Evolutionary conservation across 176 grass and related monocot species (phyloP), one percentile per base, ranked within the genome.

Genomic region (Oryza coarctata): DNA sequence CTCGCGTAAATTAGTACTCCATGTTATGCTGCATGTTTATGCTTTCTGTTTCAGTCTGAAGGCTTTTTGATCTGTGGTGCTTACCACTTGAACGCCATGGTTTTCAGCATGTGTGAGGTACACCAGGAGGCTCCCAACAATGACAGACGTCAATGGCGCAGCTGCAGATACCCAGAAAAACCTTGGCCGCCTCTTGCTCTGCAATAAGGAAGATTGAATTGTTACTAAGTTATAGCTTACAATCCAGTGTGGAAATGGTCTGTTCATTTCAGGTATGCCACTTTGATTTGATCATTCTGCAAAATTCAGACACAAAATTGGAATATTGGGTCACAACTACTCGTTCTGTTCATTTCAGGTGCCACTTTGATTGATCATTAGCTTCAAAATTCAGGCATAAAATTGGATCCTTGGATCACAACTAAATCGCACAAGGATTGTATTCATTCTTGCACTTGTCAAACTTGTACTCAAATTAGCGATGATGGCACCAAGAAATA

Each of bases 21-120:
- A 13, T 11, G 7, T 64, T 63, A 22, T 63, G 33, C 44, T 55
- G 29, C 2, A 30, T 62, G 69, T 20, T 38, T 57, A 38, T 26
- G 49, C 60, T 6, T 78, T 40, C 43, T 7, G 13, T 57, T 25
- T 2, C 52, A 55, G 63, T 35, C 18, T 55, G 58, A 62, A 50
- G 36, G 32, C 4, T 17, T 60, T 12, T 40, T 12, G 30, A 55
- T 76, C 38, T 67, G 67, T 62, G 32, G 62, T 62, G 28, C 86
- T 89, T 87, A 94, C 95, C 88, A 98, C 92, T 94, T 93, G 82
- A 47, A 98, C 86, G 23, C 95, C 95, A 86, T 98, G 95, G 86
- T 98, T 94, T 79, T 98, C 95, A 25, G 90, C 95, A 35, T 86
- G 88, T 30, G 90, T 98, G 76, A 94, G 55, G 84, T 89, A 98